Evolutionary conservation across 208 protist genomes (phyloP), one percentile per base, ranked within the genome.

Genomic region (Leishmania gerbilli): DNA sequence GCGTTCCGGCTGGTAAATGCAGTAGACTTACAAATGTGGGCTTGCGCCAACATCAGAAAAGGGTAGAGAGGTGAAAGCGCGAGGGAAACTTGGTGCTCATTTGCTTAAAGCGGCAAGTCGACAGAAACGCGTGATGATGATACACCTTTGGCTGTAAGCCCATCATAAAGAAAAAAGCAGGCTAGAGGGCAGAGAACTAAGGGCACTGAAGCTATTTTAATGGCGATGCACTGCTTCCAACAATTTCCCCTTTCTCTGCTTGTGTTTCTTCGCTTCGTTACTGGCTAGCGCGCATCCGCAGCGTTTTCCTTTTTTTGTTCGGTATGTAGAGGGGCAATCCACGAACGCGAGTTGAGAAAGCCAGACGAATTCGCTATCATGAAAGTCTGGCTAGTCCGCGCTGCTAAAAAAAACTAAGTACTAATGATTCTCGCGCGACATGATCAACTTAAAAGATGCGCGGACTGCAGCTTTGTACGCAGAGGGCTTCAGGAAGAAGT

Each of bases 371-470:
- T 62, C 49, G 19, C 49, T 76, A 58, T 49, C 56, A 31, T 45
- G 55, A 27, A 6, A 40, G 71, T 60, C 19, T 40, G 45, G 24
- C n/a, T 62, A 62, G 31, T 76, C 51, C 15, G 71, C 31, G 71
- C 13, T 58, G 31, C 47, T 76, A 13, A 40, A 68, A 72, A 37
- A 79, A 68, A 55, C 76, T 72, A 72, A 72, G 76, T 79, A n/a
- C 76, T 79, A 79, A 77, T 77, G 74, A 27, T 34, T 62, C 72
- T 60, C 56, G 24, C 8, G 1, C 7, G n/a, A 31, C 40, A 77
- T 34, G n/a, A 56, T 11, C 31, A 15, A 9, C 1, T 34, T 40
- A 11, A 34, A 56, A 67, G 74, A 49, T n/a, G 47, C 19, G 37
- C 7, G 2, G 49, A 77, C 27, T 21, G 53, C 19, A 7, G 40